Conservation (phyloP, 1,284 basidiomycete genomes). For the Pseudozyma thailandica region DNA sequence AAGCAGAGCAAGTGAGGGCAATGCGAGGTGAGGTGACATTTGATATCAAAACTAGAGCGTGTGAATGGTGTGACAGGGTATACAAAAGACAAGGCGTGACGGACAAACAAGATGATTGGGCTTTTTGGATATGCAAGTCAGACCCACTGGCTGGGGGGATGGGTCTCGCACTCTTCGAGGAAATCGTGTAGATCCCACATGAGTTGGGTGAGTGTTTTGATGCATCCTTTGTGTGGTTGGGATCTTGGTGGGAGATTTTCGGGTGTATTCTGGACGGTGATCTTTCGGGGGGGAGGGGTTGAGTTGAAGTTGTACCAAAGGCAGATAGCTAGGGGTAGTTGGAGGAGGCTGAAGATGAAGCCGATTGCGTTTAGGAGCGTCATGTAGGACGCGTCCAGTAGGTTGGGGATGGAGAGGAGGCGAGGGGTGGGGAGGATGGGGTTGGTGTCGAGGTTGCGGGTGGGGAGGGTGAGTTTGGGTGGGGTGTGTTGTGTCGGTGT, state of each 20-base stretch:
- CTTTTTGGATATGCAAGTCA: background rate
- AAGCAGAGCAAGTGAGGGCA: too few species aligned
- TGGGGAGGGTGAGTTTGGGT: background rate
- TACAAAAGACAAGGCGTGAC: too few species aligned
- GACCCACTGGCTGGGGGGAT: slow-evolving; percentile 10
- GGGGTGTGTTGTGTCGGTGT: background rate
- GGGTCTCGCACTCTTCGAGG: slow-evolving; percentile 30
- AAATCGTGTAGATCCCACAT: slow-evolving; percentile 40
- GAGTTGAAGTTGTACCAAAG: slow-evolving; percentile 3
- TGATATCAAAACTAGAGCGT: too few species aligned
- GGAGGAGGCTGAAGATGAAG: background rate
- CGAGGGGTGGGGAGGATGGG: background rate
- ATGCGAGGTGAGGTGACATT: too few species aligned
- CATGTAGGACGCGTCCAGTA: background rate
- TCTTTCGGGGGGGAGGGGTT: background rate
- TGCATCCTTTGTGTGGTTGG: background rate
- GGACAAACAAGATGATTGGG: too few species aligned
- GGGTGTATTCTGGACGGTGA: background rate
- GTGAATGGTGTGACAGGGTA: too few species aligned
- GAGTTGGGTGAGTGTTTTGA: slow-evolving; percentile 3
- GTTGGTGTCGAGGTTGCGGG: background rate
- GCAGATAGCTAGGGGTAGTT: slow-evolving; percentile 10
- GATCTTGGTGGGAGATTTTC: too few species aligned
- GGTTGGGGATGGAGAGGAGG: background rate
- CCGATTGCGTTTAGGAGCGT: slow-evolving; percentile 13